phyloP scores from a whole-genome alignment of 2,329 filamentous ascomycete species.

The Annulohypoxylon truncatum region DNA sequence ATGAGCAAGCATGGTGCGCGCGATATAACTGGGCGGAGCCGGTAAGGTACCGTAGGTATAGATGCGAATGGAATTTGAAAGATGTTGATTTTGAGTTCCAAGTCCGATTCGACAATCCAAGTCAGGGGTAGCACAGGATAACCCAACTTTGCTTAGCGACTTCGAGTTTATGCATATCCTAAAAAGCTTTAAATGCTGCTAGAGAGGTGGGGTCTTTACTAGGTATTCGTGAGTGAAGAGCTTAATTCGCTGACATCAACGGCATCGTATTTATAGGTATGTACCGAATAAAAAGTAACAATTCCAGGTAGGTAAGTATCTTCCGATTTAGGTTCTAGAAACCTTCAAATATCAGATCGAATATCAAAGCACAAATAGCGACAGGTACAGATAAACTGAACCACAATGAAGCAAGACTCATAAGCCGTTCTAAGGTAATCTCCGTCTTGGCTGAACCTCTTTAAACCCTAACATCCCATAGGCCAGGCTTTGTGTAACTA shows the following conservation, averaged over 20 bases:
- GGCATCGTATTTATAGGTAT: too few relatives aligned
- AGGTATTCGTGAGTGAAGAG: too few relatives aligned
- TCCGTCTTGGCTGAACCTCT: background rate
- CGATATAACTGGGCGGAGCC: background rate
- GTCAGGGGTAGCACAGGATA: background rate
- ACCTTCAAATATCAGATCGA: too few relatives aligned
- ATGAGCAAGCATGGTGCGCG: background rate
- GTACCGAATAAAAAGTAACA: too few relatives aligned
- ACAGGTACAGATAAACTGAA: too few relatives aligned
- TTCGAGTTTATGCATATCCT: too few relatives aligned
- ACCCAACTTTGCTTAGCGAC: too few relatives aligned
- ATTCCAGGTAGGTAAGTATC: too few relatives aligned
- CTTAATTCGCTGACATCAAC: too few relatives aligned
- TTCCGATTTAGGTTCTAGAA: too few relatives aligned
- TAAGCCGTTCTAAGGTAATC: background rate
- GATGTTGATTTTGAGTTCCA: background rate
- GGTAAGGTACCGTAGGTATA: background rate
- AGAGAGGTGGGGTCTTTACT: too few relatives aligned
- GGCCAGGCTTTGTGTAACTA: background rate
- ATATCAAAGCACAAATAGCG: too few relatives aligned
- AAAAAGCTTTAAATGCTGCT: background rate
- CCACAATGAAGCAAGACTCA: background rate
- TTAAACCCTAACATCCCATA: background rate
- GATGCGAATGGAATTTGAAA: conserved; percentile 4
- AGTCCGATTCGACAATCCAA: background rate